Base-by-base conservation (phyloP, 2,329 filamentous ascomycete genomes). In the Zymoseptoria ardabiliae region DNA sequence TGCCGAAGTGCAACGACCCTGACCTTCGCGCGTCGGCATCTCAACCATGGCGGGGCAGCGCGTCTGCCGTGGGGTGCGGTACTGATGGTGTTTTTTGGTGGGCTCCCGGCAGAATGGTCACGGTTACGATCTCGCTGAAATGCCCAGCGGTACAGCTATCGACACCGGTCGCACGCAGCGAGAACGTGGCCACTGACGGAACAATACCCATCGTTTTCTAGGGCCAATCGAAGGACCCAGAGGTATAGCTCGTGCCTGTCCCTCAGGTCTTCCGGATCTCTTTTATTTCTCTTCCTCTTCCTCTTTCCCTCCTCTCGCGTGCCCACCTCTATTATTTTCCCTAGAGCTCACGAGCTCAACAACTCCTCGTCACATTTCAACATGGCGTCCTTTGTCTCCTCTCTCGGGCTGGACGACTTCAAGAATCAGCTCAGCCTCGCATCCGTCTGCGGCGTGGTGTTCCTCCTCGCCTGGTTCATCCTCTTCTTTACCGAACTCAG, bases 401-500 rank as follows among this genome's bases (percentile, higher is more conserved):
- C 63, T 25, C 41, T 70, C 59, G 65, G 65, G 57, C 65, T 73
- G 55, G 62, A 62, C 41, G 61, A 70, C 49, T 70, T 72, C 28
- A 65, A 70, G 50, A 64, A 68, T 55, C 71, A 73, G 63, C 66
- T 73, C 59, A 70, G 67, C 51, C 61, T 72, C 58, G 71, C 69
- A n/a, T 67, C 71, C 22, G 66, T 73, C 50, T 57, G 70, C 45
- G 66, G 72, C 49, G 65, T 71, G 10, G 56, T 73, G 60, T 65
- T 74, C 51, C 60, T 74, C 25, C 59, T 72, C 23, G 69, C 69
- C 56, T 74, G 70, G 66, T 71, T 75, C 58, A 62, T 71, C 50
- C 63, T 72, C 51, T 71, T 69, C 22, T 73, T 72, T 65, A 71
- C 70, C 50, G 71, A 74, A 48, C 65, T 72, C 55, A 68, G 66